phyloP scores from a whole-genome alignment of 768 basidiomycete genomes.

The Lactarius quietus region DNA sequence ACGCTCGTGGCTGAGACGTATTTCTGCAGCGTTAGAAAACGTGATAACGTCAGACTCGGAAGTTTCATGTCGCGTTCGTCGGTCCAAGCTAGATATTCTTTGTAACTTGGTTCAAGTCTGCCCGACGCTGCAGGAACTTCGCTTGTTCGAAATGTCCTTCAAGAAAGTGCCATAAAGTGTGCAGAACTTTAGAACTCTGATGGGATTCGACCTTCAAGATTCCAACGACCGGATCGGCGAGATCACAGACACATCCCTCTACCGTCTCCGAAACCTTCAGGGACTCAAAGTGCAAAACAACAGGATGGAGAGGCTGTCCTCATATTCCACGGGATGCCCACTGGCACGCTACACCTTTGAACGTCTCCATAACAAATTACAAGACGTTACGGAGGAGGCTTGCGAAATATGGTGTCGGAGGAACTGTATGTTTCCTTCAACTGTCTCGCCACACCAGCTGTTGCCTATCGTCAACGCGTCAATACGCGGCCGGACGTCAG shows the following conservation, averaged over 20 bases:
- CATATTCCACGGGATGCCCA: slow-evolving; percentile 78
- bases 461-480: slow-evolving; percentile 89
- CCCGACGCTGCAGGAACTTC: slow-evolving; percentile 75
- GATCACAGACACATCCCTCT: slow-evolving; percentile 80
- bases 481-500: slow-evolving; percentile 79
- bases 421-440: slow-evolving; percentile 97
- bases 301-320: slow-evolving; percentile 80
- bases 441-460: too few relatives aligned
- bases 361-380: slow-evolving; percentile 95
- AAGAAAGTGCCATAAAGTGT: slow-evolving; percentile 88
- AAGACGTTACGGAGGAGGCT: slow-evolving; percentile 66
- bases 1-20: background rate
- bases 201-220: slow-evolving; percentile 80
- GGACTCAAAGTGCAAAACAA: slow-evolving; percentile 85
- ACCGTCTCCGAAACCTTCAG: slow-evolving; percentile 66
- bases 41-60: background rate
- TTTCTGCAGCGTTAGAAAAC: background rate
- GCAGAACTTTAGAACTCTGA: slow-evolving; percentile 66
- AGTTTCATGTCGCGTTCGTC: background rate
- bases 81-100: slow-evolving; percentile 82
- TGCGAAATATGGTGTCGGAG: slow-evolving; percentile 59
- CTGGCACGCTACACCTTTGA: slow-evolving; percentile 72
- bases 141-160: slow-evolving; percentile 88
- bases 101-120: slow-evolving; percentile 94
- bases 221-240: slow-evolving; percentile 90